A percentile compares a stretch with the other conserved stretches of the same genome.
phyloP scores from a whole-genome alignment of 177 flowering plant genomes.

The Viscum album region DNA sequence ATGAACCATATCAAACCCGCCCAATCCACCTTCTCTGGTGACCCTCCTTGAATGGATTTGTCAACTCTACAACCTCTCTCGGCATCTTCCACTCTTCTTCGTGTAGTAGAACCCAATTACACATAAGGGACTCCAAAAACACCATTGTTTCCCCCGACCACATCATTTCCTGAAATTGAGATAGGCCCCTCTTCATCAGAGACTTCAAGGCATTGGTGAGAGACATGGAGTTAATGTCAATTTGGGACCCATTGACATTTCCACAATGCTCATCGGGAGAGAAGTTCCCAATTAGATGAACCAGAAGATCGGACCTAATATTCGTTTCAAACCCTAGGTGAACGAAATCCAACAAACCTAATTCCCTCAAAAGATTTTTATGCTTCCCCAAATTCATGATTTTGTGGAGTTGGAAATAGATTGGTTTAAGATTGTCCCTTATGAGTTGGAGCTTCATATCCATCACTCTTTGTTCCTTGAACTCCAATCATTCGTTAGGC shows the following conservation, averaged over 20 bases:
- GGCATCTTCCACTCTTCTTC: conserved; percentile 73
- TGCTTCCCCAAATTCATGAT: conserved; percentile 39
- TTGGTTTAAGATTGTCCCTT: conserved; percentile 25
- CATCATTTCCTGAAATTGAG: conserved; percentile 16
- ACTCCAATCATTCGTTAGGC: conserved; percentile 21
- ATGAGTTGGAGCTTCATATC: conserved; percentile 34
- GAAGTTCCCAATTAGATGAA: conserved; percentile 40
- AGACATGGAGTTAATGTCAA: conserved; percentile 45
- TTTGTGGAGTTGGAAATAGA: conserved; percentile 51
- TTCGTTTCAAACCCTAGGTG: conserved; percentile 42
- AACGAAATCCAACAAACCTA: conserved; percentile 80
- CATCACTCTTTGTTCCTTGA: conserved; percentile 18
- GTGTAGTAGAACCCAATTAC: conserved; percentile 69
- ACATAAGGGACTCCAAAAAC: conserved; percentile 48
- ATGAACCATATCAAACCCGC: conserved; percentile 69
- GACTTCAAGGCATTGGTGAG: conserved; percentile 58
- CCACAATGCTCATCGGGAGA: conserved; percentile 18
- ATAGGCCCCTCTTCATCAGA: conserved; percentile 40
- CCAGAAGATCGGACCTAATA: conserved; percentile 45
- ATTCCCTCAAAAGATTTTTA: conserved; percentile 39
- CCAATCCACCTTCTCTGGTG: conserved; percentile 71
- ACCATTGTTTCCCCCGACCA: conserved; percentile 27
- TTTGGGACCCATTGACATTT: conserved; percentile 33
- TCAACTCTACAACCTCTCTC: conserved; percentile 38
- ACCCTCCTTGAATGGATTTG: conserved; percentile 43